Evolutionary conservation across 352 stramenopile genomes (phyloP).

Genomic region (Pythium diclinum): DNA sequence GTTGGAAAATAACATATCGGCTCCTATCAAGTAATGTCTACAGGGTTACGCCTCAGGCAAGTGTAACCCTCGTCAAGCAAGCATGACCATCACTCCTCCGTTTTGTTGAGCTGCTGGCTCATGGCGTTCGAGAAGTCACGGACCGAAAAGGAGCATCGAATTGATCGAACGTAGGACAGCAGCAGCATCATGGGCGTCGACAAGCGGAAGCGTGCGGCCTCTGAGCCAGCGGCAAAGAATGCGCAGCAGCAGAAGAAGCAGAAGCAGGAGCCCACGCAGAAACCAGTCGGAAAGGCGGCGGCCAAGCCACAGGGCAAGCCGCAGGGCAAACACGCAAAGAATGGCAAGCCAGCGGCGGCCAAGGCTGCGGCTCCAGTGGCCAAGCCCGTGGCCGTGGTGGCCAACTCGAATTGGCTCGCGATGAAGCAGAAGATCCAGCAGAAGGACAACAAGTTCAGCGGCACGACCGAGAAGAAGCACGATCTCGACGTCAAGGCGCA

Average conservation of each 20-base stretch:
- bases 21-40: background rate
- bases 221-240: background rate
- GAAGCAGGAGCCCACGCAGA: slow-evolving; percentile 18
- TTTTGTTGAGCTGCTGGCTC: slow-evolving; percentile 17
- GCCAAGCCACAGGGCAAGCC: slow-evolving; percentile 12
- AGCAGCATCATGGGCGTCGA: slow-evolving; percentile 7
- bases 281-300: slow-evolving; percentile 3
- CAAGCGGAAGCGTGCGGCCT: slow-evolving; percentile 27
- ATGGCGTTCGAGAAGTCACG: slow-evolving; percentile 20
- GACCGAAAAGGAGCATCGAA: background rate
- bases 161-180: background rate
- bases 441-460: slow-evolving; percentile 29
- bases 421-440: slow-evolving; percentile 72
- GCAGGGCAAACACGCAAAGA: slow-evolving; percentile 3
- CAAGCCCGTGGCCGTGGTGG: slow-evolving; percentile 29
- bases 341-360: background rate
- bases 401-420: slow-evolving; percentile 71
- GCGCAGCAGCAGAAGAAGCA: slow-evolving; percentile 24
- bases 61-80: slow-evolving; percentile 6
- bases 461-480: slow-evolving; percentile 32
- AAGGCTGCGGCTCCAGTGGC: slow-evolving; percentile 24
- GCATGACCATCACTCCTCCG: slow-evolving; percentile 23
- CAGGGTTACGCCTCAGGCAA: background rate
- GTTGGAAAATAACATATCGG: background rate
- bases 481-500: slow-evolving; percentile 36